A percentile compares a stretch with the other conserved stretches of the same genome.
These are phyloP conservation scores for Lasiosphaeria ovina DNA, from an alignment of 495 filamentous ascomycete genomes.

Conservation along the genomic window DNA sequence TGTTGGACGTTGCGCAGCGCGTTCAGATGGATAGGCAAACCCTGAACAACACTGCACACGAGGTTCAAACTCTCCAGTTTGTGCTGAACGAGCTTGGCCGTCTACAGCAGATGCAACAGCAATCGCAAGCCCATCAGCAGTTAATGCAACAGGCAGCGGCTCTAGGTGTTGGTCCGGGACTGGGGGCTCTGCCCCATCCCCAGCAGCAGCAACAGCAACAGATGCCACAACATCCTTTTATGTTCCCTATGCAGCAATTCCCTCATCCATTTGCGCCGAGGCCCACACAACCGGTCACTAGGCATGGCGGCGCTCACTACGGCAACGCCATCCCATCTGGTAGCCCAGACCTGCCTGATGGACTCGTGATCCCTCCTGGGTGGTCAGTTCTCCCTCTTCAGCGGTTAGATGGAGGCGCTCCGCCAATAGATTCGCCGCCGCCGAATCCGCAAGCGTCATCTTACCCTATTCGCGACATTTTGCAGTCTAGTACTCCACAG, in stretches of 20 bases:
- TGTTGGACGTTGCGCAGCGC: conserved; percentile 63
- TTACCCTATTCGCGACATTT: conserved; percentile 7
- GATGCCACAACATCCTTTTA: conserved; percentile 9
- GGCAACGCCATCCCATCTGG: conserved; percentile 57
- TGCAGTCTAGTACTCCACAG: conserved; percentile 9
- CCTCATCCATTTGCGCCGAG: conserved; percentile 17
- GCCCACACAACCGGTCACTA: conserved; percentile 37
- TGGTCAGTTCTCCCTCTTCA: conserved; percentile 74
- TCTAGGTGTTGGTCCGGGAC: conserved; percentile 5
- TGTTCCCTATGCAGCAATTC: conserved; percentile 16
- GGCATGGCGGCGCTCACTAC: conserved; percentile 41
- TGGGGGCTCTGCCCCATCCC: conserved; percentile 23
- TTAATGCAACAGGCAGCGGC: conserved; percentile 5
- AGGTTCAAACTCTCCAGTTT: conserved; percentile 59
- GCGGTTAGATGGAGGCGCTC: conserved; percentile 44
- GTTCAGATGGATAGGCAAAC: conserved; percentile 58
- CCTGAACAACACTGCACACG: conserved; percentile 53
- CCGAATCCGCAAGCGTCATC: conserved; percentile 23
- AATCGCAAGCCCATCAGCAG: conserved; percentile 15
- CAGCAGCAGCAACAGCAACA: conserved; percentile 22
- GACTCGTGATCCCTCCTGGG: conserved; percentile 68
- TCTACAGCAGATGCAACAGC: conserved; percentile 21
- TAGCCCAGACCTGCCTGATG: conserved; percentile 67
- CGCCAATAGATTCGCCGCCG: conserved; percentile 17
- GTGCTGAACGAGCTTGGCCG: conserved; percentile 39